Evolutionary conservation across 2,329 filamentous ascomycete species (phyloP).

Genomic region (Venturia aucupariae): DNA sequence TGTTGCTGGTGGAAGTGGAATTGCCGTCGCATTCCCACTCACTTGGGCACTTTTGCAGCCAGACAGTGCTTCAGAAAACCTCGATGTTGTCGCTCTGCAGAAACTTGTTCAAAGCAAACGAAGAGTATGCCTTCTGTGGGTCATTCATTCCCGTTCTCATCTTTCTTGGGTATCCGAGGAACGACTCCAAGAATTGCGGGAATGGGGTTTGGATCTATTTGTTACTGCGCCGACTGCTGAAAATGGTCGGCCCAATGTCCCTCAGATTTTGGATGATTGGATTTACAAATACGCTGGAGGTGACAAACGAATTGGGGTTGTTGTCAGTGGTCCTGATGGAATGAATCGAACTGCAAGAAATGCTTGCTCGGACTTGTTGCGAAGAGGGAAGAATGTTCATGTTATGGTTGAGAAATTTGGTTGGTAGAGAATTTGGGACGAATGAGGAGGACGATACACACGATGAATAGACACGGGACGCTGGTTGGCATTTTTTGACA

Average conservation of each 20-base stretch:
- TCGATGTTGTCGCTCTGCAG: constrained; percentile 18
- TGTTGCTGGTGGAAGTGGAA: constrained; percentile 55
- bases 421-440: constrained; percentile 38
- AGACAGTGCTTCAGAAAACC: constrained; percentile 17
- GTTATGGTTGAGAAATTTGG: constrained; percentile 59
- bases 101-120: constrained; percentile 19
- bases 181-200: constrained; percentile 40
- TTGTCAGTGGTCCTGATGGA: constrained; percentile 54
- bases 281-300: constrained; percentile 23
- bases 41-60: constrained; percentile 41
- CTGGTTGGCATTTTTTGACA: neutral
- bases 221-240: constrained; percentile 47
- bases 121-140: constrained; percentile 47
- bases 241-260: constrained; percentile 46
- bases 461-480: neutral
- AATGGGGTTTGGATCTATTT: constrained; percentile 42
- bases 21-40: constrained; percentile 55
- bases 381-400: constrained; percentile 40
- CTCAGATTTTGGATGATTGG: constrained; percentile 33
- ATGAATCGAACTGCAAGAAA: constrained; percentile 54
- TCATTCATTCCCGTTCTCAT: constrained; percentile 46
- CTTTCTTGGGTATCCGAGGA: constrained; percentile 44
- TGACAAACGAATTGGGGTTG: constrained; percentile 35
- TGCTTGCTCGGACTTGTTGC: constrained; percentile 41
- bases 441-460: neutral